Base-by-base conservation (phyloP, 1,284 basidiomycete genomes). In the Phenoliferia sp. region DNA sequence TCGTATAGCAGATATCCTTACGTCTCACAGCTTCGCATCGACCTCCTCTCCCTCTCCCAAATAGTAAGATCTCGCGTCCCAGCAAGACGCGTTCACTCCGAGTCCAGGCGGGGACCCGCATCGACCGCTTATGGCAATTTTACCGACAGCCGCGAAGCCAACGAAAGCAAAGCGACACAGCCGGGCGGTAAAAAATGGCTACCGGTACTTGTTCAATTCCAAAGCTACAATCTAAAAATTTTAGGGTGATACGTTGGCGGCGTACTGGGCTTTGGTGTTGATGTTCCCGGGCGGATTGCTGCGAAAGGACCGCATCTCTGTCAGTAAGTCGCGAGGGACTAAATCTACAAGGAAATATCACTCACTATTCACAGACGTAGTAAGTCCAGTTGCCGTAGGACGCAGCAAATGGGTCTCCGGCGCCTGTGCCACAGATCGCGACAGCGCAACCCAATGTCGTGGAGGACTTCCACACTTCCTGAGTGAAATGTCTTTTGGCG, bases 381-480 rank as follows among this genome's bases (percentile, higher is more conserved):
- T 36, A 64, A 10, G 33, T 29, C 31, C 36, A 10, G 17, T 26
- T 26, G 22, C 70, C 70, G 63, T 72, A 72, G 2, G 33, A 22
- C 7, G 68, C 68, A 16, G 61, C 66, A 29, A 72, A 72, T 58
- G 69, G 64, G 3, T 22, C 56, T n/a, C n/a, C n/a, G 1, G 58
- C 48, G 1, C 70, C 68, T 0, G 65, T 32, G 4, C 65, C 62
- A 26, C 71, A 72, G 0, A 10, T 26, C 5, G 56, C 63, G 1
- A 58, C 48, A 15, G 57, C 67, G 52, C 71, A 72, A 0, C 71
- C 71, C 29, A 72, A 44, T 54, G 64, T 52, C 3, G 60, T 72
- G 10, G 66, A 65, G 1, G 59, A n/a, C 55, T 66, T 66, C 66
- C 67, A 69, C 17, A 66, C 67, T 55, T 66, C 65, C 61, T 73